Percentiles rank a stretch among this genome's conserved stretches.
Conservation (phyloP, 2,329 filamentous ascomycete species). For the Aquanectria penicillioides region DNA sequence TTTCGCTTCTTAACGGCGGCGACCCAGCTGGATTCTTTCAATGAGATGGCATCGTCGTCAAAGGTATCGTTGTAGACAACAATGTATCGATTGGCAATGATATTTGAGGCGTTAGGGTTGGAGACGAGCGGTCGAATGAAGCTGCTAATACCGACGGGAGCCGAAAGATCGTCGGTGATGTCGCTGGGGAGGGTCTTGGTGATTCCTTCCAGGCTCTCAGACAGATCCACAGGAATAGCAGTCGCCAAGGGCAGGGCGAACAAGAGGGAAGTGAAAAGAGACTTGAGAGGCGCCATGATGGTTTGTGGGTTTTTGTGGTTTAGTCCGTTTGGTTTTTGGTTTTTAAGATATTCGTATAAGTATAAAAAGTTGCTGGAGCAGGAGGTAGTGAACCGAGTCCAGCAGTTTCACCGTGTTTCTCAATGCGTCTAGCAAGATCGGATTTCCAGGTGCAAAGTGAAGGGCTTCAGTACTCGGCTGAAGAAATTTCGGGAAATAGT, state of each 20-base stretch:
- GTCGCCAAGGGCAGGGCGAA: constrained; percentile 40
- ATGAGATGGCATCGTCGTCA: constrained; percentile 57
- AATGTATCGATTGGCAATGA: constrained; percentile 69
- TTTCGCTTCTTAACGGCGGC: constrained; percentile 66
- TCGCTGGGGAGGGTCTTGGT: constrained; percentile 23
- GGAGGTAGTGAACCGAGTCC: constrained; percentile 41
- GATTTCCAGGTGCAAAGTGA: constrained; percentile 21
- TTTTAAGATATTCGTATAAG: constrained; percentile 1
- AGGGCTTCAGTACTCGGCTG: constrained; percentile 23
- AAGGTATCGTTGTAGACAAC: constrained; percentile 70
- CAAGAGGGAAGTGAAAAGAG: constrained; percentile 38
- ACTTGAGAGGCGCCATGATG: constrained; percentile 41
- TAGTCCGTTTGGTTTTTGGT: constrained; percentile 24
- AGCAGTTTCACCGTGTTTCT: constrained; percentile 41
- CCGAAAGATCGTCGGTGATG: constrained; percentile 5
- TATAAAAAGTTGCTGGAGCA: constrained; percentile 23
- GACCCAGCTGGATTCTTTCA: constrained; percentile 60
- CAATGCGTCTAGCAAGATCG: constrained; percentile 32
- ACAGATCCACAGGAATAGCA: constrained; percentile 37
- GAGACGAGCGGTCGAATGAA: constrained; percentile 54
- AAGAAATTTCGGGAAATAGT: constrained; percentile 3
- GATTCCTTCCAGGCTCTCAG: constrained; percentile 29
- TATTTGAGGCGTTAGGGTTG: constrained; percentile 59
- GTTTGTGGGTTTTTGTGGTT: constrained; percentile 18
- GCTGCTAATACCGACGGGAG: constrained; percentile 35